Evolutionary conservation across 2,329 filamentous ascomycete species (phyloP), one percentile per base, ranked within the genome.

Genomic region (Paramyrothecium sp.): DNA sequence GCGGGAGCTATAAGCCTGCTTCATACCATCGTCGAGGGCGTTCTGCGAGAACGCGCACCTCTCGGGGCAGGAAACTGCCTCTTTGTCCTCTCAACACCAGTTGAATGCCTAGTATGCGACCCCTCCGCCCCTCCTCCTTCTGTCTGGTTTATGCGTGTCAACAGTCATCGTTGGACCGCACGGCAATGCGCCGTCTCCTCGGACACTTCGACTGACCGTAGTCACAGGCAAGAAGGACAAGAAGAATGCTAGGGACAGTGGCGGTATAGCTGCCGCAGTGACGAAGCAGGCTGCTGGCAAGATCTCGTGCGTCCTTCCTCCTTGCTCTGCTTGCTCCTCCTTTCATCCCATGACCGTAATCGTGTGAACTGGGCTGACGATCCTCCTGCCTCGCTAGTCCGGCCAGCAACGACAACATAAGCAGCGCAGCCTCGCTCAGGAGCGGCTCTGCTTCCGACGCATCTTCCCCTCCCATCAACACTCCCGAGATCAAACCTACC

Each of bases 191-290:
- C 59, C 56, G 5, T 4, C 38, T 7, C n/a, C 13, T 44, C 13
- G 5, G 13, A 17, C 38, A 19, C 13, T 44, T 44, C n/a, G 38
- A 54, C 60, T 69, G 57, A 64, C 63, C 65, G 65, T 68, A 63
- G 59, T 59, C 61, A 57, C 58, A 78, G 75, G 69, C 58, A 81
- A 81, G 75, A 83, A 81, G 70, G 74, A 80, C 66, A 80, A 74
- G 71, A 84, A 81, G 73, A 73, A 82, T 81, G 80, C 76, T 69
- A 82, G 76, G 78, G 79, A 82, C 66, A 73, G 72, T 67, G 77
- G 79, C 65, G 77, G 79, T 64, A 80, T 83, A 65, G 75, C 78
- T 63, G 79, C 80, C 51, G 80, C 79, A 71, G 76, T 82, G 74
- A 81, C 77, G 61, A 81, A 78, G 67, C 79, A 83, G 64, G 75